Evolutionary conservation across 768 basidiomycete species (phyloP).

Genomic region (Crassisporium funariophilum): DNA sequence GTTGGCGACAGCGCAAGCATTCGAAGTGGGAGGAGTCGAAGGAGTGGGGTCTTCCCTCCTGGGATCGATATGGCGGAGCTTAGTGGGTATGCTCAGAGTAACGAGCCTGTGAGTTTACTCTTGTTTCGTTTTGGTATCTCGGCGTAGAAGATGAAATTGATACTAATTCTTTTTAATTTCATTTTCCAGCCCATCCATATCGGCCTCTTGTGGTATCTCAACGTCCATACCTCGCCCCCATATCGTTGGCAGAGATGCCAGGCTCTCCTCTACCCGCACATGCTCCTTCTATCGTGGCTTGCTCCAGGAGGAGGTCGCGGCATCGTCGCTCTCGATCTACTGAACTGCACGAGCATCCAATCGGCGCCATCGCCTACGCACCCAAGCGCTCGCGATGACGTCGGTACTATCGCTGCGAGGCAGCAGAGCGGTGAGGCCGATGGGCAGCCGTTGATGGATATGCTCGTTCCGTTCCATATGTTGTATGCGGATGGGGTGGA

Average conservation of each 20-base stretch:
- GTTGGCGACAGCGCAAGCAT: constrained; percentile 30
- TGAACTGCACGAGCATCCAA: constrained; percentile 86
- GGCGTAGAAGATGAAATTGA: too few relatives aligned
- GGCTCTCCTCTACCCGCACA: constrained; percentile 80
- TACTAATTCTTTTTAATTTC: constrained; percentile 12
- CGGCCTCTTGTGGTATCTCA: constrained; percentile 88
- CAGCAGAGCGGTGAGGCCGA: constrained; percentile 54
- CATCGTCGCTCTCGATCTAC: constrained; percentile 81
- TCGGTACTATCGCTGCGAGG: constrained; percentile 82
- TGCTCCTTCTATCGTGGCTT: constrained; percentile 86
- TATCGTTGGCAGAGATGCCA: constrained; percentile 84
- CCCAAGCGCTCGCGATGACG: constrained; percentile 79
- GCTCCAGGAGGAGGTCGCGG: constrained; percentile 82
- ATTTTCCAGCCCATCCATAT: constrained; percentile 77
- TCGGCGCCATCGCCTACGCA: constrained; percentile 82
- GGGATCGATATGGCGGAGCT: constrained; percentile 48
- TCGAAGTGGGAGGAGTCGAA: constrained; percentile 30
- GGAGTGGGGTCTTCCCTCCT: constrained; percentile 39
- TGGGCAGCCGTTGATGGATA: constrained; percentile 60
- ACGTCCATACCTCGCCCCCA: constrained; percentile 81
- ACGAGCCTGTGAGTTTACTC: constrained; percentile 45
- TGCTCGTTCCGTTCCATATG: constrained; percentile 88
- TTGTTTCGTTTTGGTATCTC: constrained; percentile 5
- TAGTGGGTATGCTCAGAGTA: constrained; percentile 49
- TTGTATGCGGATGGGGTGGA: constrained; percentile 90